Conservation (phyloP, 169 alveolate genomes). For the Eimeria tenella region DNA sequence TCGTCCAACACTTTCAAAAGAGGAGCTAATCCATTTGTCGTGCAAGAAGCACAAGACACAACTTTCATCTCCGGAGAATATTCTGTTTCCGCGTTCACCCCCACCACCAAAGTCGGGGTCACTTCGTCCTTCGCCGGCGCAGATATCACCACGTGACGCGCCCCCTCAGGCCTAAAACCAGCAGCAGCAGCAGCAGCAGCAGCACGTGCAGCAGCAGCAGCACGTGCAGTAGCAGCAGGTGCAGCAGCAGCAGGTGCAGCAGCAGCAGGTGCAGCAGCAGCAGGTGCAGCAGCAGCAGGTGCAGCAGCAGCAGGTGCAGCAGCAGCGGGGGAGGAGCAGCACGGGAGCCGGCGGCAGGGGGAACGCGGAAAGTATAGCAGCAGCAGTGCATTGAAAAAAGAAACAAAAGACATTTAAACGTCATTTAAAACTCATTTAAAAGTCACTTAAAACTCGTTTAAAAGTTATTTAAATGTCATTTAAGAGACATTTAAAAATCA, state of each 20-base stretch:
- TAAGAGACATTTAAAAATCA: too few relatives aligned
- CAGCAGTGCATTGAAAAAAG: too few relatives aligned
- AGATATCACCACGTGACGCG: constrained; percentile 96
- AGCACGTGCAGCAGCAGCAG: background rate
- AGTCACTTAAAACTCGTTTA: too few relatives aligned
- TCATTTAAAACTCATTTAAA: too few relatives aligned
- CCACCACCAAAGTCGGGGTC: constrained; percentile 97
- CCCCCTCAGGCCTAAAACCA: constrained; percentile 91
- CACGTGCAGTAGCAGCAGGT: constrained; percentile 87
- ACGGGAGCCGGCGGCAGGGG: too few relatives aligned
- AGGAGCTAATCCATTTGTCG: constrained; percentile 99
- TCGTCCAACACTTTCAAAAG: constrained; percentile 97
- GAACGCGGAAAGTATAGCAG: too few relatives aligned
- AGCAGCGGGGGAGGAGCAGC: too few relatives aligned
- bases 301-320: too few relatives aligned
- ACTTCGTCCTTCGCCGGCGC: constrained; percentile 99
- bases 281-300: background rate
- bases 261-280: background rate
- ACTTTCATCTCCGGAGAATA: constrained; percentile 93
- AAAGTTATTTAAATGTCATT: too few relatives aligned
- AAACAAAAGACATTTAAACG: too few relatives aligned
- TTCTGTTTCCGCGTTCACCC: constrained; percentile 95
- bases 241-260: background rate
- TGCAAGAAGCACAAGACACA: constrained; percentile 99
- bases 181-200: constrained; percentile 83